phyloP scores from a whole-genome alignment of 352 stramenopile genomes.

The Globisporangium middletonii region DNA sequence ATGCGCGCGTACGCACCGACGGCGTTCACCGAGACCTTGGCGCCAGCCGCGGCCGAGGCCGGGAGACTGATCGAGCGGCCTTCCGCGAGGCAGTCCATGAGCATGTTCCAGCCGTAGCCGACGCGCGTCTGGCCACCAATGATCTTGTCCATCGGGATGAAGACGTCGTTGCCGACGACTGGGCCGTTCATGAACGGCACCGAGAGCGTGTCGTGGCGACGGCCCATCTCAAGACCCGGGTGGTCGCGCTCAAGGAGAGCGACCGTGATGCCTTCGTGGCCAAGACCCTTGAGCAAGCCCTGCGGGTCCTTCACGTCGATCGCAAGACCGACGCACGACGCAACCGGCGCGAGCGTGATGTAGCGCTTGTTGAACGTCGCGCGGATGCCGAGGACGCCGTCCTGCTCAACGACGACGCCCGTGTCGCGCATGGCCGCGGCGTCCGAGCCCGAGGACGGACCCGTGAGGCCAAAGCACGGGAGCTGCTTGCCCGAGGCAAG shows the following conservation, averaged over 20 bases:
- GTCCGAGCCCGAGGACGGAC: slow-evolving; percentile 93
- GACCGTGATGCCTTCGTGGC: slow-evolving; percentile 95
- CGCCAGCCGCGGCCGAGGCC: slow-evolving; percentile 89
- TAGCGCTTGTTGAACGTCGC: slow-evolving; percentile 98
- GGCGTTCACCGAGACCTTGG: slow-evolving; percentile 89
- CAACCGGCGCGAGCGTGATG: slow-evolving; percentile 97
- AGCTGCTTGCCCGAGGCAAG: slow-evolving; percentile 94
- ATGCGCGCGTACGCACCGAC: slow-evolving; percentile 95
- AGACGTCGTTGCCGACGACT: slow-evolving; percentile 95
- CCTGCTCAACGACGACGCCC: slow-evolving; percentile 90
- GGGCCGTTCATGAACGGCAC: slow-evolving; percentile 98
- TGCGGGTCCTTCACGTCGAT: slow-evolving; percentile 96
- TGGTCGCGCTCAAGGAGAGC: slow-evolving; percentile 95
- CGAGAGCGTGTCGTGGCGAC: slow-evolving; percentile 93
- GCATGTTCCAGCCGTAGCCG: slow-evolving; percentile 99
- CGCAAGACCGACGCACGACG: slow-evolving; percentile 95
- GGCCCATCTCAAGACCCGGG: slow-evolving; percentile 92
- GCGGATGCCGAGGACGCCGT: slow-evolving; percentile 94
- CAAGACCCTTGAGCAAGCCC: slow-evolving; percentile 90
- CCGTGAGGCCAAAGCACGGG: slow-evolving; percentile 97
- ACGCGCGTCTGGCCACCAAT: slow-evolving; percentile 95
- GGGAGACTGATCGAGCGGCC: slow-evolving; percentile 96
- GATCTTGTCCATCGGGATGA: slow-evolving; percentile 97
- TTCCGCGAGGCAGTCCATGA: slow-evolving; percentile 98
- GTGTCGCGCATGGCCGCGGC: slow-evolving; percentile 93